A percentile compares a stretch with the other conserved stretches of the same genome.
phyloP scores from a whole-genome alignment of 2,329 filamentous ascomycete species.

The Colletotrichum somersetense region DNA sequence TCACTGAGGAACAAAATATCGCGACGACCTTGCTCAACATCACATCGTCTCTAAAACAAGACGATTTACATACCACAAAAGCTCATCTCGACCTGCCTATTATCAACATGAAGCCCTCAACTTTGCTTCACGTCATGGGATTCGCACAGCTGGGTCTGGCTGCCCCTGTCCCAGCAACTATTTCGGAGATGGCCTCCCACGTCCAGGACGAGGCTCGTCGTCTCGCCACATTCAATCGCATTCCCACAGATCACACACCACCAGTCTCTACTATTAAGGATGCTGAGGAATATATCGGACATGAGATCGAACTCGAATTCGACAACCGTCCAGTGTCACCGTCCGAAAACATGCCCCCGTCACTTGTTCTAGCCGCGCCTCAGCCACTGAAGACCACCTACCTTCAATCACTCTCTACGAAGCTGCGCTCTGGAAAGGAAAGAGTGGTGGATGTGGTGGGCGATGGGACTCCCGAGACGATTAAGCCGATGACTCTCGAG shows the following conservation, averaged over 20 bases:
- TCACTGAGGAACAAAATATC: not conserved
- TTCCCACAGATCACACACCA: conserved; percentile 8
- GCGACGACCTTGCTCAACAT: not conserved
- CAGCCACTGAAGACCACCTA: conserved; percentile 38
- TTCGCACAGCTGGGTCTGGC: conserved; percentile 21
- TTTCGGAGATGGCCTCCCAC: conserved; percentile 29
- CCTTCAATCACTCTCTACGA: conserved; percentile 35
- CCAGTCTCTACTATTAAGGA: conserved; percentile 1
- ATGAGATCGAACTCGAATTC: conserved; percentile 26
- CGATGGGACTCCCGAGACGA: conserved; percentile 32
- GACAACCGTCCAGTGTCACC: conserved; percentile 37
- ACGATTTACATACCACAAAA: not conserved
- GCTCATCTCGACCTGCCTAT: not conserved
- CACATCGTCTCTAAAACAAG: not conserved
- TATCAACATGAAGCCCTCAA: conserved; percentile 35
- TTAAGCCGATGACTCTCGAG: conserved; percentile 31
- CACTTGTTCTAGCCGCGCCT: conserved; percentile 31
- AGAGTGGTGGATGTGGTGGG: conserved; percentile 39
- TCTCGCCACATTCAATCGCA: conserved; percentile 18
- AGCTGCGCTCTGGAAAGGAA: conserved; percentile 19
- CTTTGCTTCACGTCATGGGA: conserved; percentile 27
- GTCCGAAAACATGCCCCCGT: conserved; percentile 30
- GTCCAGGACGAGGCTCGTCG: conserved; percentile 25
- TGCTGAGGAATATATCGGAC: not conserved
- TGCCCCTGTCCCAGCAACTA: conserved; percentile 34